Evolutionary conservation across 129 eudicot species (phyloP), one percentile per base, ranked within the genome.

Genomic region (Escallonia rubra): DNA sequence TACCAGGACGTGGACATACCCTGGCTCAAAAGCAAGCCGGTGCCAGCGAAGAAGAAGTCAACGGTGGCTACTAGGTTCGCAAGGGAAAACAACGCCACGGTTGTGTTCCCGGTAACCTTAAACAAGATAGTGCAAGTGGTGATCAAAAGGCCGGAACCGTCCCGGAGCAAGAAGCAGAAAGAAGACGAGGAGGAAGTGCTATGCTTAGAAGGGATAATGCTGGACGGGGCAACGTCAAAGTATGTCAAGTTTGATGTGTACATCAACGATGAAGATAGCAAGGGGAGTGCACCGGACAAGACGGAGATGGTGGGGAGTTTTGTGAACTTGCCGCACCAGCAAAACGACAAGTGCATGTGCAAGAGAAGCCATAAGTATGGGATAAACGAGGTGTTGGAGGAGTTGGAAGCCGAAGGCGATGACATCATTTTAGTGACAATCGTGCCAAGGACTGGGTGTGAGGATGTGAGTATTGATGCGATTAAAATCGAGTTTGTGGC

Each of bases 281-380:
- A 68, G 41, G 55, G 50, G 60, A 49, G 58, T 8, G 80, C 68
- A 4, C 65, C 83, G 3, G 79, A 72, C 43, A 73, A 68, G 41
- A 69, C 85, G 5, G 87, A 86, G 85, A 76, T 76, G 41, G 87
- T 81, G 1, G 91, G 91, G 8, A 63, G 82, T 41, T 86, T 72
- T 69, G 50, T 78, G 3, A 61, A 67, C 56, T 16, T 86, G 72
- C 85, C 83, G 4, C 85, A 82, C 38, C 59, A 49, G 16, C 23
- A 45, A 16, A 62, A 64, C 45, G 7, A 43, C 4, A 48, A 61
- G 61, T 50, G 51, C 58, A 65, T 48, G 48, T 68, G 47, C 13
- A 71, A 41, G 0, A 63, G 71, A 9, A 8, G 3, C n/a, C 41
- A 68, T 39, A 59, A 16, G 52, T 70, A 77, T 10, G 74, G 77